These are phyloP conservation scores for Chytriomyces confervae DNA, from an alignment of 192 early-diverging fungal genomes.

Conservation along the genomic window DNA sequence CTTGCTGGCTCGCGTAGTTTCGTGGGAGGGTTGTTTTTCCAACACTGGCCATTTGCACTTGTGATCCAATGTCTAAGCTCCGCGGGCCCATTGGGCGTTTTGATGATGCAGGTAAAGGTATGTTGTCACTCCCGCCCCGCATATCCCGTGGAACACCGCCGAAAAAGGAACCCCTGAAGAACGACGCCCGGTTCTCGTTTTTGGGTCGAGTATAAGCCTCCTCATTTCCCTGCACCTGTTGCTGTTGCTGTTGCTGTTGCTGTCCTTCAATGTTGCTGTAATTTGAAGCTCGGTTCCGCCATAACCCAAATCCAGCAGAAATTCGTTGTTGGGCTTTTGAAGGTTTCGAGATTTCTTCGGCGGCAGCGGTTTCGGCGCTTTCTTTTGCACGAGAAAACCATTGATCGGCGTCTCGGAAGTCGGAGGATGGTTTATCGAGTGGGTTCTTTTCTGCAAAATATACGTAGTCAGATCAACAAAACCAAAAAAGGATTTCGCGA, in stretches of 20 bases:
- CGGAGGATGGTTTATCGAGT: constrained; percentile 25
- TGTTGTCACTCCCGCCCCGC: background rate
- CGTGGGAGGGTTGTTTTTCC: background rate
- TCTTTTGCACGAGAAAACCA: constrained; percentile 32
- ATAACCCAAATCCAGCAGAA: background rate
- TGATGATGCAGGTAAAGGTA: background rate
- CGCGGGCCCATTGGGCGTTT: background rate
- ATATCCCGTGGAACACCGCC: constrained; percentile 22
- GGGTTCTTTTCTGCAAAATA: constrained; percentile 16
- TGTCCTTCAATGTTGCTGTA: background rate
- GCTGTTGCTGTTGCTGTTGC: background rate
- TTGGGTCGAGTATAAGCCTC: constrained; percentile 8
- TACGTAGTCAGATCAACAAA: no score
- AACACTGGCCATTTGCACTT: background rate
- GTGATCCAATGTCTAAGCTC: background rate
- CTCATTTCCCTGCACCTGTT: background rate
- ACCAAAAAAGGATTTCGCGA: no score
- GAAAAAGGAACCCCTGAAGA: constrained; percentile 28
- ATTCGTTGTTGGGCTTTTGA: background rate
- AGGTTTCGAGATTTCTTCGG: background rate
- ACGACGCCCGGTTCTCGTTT: background rate
- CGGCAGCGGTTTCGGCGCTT: constrained; percentile 11
- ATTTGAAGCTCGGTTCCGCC: background rate
- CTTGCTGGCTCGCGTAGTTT: background rate
- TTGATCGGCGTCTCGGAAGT: constrained; percentile 31